phyloP scores from a whole-genome alignment of 2,329 filamentous ascomycete species.

The Cytospora schulzeri region DNA sequence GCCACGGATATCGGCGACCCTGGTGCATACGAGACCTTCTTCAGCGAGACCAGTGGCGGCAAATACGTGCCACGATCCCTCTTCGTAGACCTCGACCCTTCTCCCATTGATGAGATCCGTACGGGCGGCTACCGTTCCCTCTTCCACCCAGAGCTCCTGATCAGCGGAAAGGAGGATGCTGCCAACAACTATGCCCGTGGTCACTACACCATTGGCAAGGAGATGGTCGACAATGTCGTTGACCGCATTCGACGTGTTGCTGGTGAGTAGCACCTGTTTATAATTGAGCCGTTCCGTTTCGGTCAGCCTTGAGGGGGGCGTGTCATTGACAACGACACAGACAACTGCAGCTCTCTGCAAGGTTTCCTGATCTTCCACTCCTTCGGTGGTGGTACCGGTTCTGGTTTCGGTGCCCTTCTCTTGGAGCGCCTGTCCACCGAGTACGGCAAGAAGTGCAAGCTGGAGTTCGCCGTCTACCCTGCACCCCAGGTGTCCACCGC shows the following conservation, averaged over 20 bases:
- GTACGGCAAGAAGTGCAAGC: slow-evolving; percentile 77
- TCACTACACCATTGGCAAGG: slow-evolving; percentile 77
- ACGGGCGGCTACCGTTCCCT: slow-evolving; percentile 68
- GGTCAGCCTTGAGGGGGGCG: slow-evolving; percentile 25
- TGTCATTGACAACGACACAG: slow-evolving; percentile 41
- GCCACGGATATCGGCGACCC: slow-evolving; percentile 60
- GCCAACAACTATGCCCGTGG: slow-evolving; percentile 78
- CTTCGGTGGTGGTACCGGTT: slow-evolving; percentile 72
- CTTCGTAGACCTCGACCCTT: slow-evolving; percentile 73
- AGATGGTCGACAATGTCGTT: slow-evolving; percentile 72
- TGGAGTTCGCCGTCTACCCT: slow-evolving; percentile 74
- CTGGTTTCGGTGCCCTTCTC: slow-evolving; percentile 71
- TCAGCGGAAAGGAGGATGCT: slow-evolving; percentile 76
- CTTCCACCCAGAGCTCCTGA: slow-evolving; percentile 72
- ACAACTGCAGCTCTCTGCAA: slow-evolving; percentile 73
- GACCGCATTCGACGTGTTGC: slow-evolving; percentile 70
- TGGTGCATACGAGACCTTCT: slow-evolving; percentile 73
- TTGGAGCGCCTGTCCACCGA: slow-evolving; percentile 73
- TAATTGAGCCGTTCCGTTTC: not conserved
- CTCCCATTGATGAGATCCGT: slow-evolving; percentile 73
- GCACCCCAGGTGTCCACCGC: slow-evolving; percentile 70
- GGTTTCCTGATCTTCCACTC: slow-evolving; percentile 77
- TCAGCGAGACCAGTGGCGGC: slow-evolving; percentile 70
- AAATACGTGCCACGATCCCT: slow-evolving; percentile 74
- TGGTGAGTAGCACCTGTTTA: slow-evolving; percentile 48